Percentiles rank a stretch among this genome's conserved stretches.
Evolutionary conservation across 371 early-diverging fungal species (phyloP).

Genomic region (Actinomucor elegans): DNA sequence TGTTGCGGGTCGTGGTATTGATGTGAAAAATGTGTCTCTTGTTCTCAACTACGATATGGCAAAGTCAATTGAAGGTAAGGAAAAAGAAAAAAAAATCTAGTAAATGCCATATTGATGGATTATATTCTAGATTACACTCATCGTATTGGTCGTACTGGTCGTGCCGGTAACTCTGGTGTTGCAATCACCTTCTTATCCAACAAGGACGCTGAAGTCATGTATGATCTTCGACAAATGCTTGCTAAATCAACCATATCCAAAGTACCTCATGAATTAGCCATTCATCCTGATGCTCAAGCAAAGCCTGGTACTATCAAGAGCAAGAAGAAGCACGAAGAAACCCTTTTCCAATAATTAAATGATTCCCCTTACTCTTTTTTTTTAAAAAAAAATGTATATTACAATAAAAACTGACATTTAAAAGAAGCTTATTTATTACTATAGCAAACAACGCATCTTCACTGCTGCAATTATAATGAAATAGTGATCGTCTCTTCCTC

Average conservation of each 20-base stretch:
- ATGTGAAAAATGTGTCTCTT: conserved; percentile 94
- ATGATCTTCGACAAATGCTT: conserved; percentile 89
- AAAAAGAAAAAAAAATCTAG: too few relatives aligned
- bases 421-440: too few relatives aligned
- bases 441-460: too few relatives aligned
- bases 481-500: too few relatives aligned
- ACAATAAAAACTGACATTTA: not conserved
- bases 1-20: conserved; percentile 98
- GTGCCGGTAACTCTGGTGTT: conserved; percentile 94
- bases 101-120: too few relatives aligned
- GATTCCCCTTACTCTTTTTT: not conserved
- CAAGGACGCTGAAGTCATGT: conserved; percentile 84
- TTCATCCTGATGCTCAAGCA: conserved; percentile 84
- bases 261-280: conserved; percentile 85
- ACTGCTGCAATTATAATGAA: not conserved
- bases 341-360: conserved; percentile 46
- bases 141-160: conserved; percentile 97
- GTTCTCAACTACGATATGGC: conserved; percentile 99
- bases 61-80: conserved; percentile 85
- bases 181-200: conserved; percentile 89
- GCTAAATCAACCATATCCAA: conserved; percentile 76
- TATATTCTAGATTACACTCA: conserved; percentile 84
- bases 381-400: not conserved
- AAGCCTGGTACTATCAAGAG: conserved; percentile 58
- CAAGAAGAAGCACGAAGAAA: conserved; percentile 65